These are phyloP conservation scores for Hevea brasiliensis DNA, from an alignment of 345 rosid species.

Conservation along the genomic window DNA sequence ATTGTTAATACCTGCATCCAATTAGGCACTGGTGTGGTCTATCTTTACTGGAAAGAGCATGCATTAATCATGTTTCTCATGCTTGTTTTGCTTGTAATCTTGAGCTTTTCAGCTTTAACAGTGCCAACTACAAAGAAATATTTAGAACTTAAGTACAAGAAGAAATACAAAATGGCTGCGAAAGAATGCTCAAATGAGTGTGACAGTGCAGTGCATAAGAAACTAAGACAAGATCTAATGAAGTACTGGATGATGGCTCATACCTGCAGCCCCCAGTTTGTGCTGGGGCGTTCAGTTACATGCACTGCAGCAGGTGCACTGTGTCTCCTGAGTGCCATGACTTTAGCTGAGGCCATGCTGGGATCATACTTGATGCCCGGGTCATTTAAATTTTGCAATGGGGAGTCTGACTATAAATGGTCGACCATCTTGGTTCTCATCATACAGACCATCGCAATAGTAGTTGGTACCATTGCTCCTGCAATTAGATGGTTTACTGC, in stretches of 20 bases:
- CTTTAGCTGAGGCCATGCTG: constrained; percentile 65
- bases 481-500: constrained; percentile 73
- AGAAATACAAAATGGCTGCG: constrained; percentile 51
- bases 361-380: constrained; percentile 56
- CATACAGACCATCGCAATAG: constrained; percentile 61
- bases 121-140: constrained; percentile 53
- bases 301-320: constrained; percentile 80
- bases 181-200: constrained; percentile 47
- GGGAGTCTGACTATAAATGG: constrained; percentile 86
- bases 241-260: constrained; percentile 93
- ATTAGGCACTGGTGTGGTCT: constrained; percentile 74
- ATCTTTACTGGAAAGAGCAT: constrained; percentile 59
- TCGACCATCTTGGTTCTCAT: constrained; percentile 53
- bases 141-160: constrained; percentile 60
- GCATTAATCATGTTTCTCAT: constrained; percentile 52
- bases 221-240: constrained; percentile 54
- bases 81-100: constrained; percentile 51
- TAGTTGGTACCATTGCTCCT: constrained; percentile 65
- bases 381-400: constrained; percentile 57
- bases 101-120: constrained; percentile 58
- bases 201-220: constrained; percentile 31
- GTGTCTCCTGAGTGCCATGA: constrained; percentile 56
- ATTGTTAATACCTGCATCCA: constrained; percentile 74
- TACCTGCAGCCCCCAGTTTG: constrained; percentile 82
- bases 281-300: constrained; percentile 74